These are phyloP conservation scores for Scheffersomyces coipomensis DNA, from an alignment of 805 yeast genomes.

Conservation along the genomic window DNA sequence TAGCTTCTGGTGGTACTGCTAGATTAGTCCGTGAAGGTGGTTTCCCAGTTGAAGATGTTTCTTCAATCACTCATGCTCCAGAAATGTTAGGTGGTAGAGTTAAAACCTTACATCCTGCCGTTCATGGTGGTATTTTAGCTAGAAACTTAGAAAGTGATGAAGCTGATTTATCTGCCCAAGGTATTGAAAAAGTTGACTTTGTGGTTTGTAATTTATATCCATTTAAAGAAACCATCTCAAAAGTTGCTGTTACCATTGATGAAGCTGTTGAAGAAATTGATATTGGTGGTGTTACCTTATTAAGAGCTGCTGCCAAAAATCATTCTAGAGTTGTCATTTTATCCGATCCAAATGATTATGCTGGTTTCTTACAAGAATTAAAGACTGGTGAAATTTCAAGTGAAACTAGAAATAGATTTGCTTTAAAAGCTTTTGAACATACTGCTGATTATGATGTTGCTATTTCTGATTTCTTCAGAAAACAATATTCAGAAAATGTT, in stretches of 20 bases:
- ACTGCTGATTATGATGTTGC: conserved; percentile 97
- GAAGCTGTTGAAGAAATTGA: conserved; percentile 99
- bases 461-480: conserved; percentile 95
- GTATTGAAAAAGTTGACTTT: conserved; percentile 92
- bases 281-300: conserved; percentile 93
- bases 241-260: conserved; percentile 89
- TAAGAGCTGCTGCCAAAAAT: conserved; percentile 98
- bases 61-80: conserved; percentile 95
- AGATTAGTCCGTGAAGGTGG: conserved; percentile 94
- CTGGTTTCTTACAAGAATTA: conserved; percentile 81
- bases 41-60: conserved; percentile 95
- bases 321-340: conserved; percentile 94
- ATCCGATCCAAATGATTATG: conserved; percentile 92
- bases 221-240: conserved; percentile 94
- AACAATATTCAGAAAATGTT: conserved; percentile 86
- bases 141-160: conserved; percentile 90
- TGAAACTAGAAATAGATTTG: conserved; percentile 76
- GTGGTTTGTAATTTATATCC: conserved; percentile 98
- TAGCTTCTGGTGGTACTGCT: conserved; percentile 98
- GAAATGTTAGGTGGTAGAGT: conserved; percentile 99
- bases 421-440: conserved; percentile 96
- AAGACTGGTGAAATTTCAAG: conserved; percentile 67
- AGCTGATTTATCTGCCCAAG: conserved; percentile 81
- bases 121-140: conserved; percentile 96
- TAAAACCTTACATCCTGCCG: conserved; percentile 97